phyloP scores from a whole-genome alignment of 208 protist species.

The Crithidia mellificae region DNA sequence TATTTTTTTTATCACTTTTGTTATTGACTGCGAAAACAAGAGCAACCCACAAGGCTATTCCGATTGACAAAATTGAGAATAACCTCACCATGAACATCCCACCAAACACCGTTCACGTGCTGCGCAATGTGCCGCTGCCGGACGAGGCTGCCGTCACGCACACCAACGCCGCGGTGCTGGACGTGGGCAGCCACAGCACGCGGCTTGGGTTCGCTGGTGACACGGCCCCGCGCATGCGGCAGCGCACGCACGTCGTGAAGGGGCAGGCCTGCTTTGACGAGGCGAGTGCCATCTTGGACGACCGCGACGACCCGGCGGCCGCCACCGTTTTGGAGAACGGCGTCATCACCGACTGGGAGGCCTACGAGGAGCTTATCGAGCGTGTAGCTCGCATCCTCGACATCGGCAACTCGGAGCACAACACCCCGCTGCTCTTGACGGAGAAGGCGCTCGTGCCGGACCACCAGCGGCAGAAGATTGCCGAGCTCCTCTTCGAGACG shows the following conservation, averaged over 20 bases:
- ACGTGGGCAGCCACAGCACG: conserved; percentile 85
- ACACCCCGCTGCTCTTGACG: conserved; percentile 84
- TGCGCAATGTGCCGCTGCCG: conserved; percentile 85
- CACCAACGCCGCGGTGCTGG: conserved; percentile 80
- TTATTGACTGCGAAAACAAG: conserved; percentile 22
- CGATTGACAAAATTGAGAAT: too few relatives aligned
- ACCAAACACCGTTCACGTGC: conserved; percentile 82
- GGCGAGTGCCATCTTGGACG: conserved; percentile 44
- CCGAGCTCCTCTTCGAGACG: conserved; percentile 90
- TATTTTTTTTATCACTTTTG: too few relatives aligned
- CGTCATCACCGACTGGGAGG: conserved; percentile 80
- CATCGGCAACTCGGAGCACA: conserved; percentile 51
- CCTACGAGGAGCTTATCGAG: conserved; percentile 81
- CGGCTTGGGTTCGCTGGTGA: conserved; percentile 87
- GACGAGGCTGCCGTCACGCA: conserved; percentile 82
- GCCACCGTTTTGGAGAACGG: conserved; percentile 56
- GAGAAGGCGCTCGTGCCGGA: conserved; percentile 87
- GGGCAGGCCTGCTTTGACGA: conserved; percentile 44
- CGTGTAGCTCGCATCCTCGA: conserved; percentile 73
- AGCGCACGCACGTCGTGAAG: conserved; percentile 71
- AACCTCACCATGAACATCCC: conserved; percentile 89
- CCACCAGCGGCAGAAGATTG: conserved; percentile 82
- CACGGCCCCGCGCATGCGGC: conserved; percentile 73
- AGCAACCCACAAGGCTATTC: too few relatives aligned
- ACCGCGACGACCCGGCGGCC: conserved; percentile 18